A percentile compares a stretch with the other conserved stretches of the same genome.
Evolutionary conservation across 225 moss, liverwort and hornwort species (phyloP).

Genomic region (Polytrichum formosum): DNA sequence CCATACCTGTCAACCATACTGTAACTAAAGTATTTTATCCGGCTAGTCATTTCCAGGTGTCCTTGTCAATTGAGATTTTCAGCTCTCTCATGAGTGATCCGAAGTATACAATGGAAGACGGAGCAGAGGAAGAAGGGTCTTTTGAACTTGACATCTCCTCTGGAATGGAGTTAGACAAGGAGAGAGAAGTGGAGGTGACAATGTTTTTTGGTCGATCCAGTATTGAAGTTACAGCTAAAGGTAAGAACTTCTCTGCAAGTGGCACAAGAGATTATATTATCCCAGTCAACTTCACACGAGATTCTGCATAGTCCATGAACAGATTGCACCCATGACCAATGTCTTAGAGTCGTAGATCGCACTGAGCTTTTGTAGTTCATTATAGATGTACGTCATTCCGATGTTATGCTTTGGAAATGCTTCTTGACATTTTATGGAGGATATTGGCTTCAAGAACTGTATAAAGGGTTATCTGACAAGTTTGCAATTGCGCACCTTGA

Average conservation of each 20-base stretch:
- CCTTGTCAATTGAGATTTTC: background rate
- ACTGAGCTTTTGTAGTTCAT: no score
- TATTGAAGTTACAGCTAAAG: background rate
- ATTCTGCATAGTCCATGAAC: background rate
- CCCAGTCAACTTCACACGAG: background rate
- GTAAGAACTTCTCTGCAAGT: slow-evolving; percentile 1
- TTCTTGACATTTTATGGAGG: no score
- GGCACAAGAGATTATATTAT: background rate
- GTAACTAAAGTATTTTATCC: background rate
- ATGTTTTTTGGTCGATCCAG: slow-evolving; percentile 12
- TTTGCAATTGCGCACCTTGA: no score
- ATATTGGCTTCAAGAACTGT: no score
- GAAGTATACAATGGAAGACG: background rate
- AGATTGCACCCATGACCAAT: background rate
- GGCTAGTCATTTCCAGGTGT: background rate
- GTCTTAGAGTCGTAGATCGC: no score
- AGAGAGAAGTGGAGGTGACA: slow-evolving; percentile 1
- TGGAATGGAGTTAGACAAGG: slow-evolving; percentile 2
- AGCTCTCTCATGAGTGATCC: background rate
- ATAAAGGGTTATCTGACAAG: no score
- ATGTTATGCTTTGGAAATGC: no score
- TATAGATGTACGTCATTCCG: no score
- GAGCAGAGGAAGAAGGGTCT: background rate
- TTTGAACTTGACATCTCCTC: background rate
- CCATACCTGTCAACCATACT: background rate